Base-by-base conservation (phyloP, 2,329 filamentous ascomycete species). In the Parastagonospora avenae region DNA sequence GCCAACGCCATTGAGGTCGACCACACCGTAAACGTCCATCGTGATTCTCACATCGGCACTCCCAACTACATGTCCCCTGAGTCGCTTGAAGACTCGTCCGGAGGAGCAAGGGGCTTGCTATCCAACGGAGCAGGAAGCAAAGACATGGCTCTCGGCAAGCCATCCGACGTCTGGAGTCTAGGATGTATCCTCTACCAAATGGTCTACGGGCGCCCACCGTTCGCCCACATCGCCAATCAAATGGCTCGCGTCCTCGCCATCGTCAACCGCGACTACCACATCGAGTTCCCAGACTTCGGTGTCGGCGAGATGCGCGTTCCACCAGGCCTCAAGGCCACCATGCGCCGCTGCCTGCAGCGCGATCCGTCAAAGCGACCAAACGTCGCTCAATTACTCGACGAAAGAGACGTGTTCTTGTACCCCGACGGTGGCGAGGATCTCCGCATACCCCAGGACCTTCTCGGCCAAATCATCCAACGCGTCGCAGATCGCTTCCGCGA, bases 51-150 rank as follows among this genome's bases (percentile, higher is more conserved):
- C 76, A 87, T 97, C 56, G 94, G 95, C 49, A 99, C 94, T 0
- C 92, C 94, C 3, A 99, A 96, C 74, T 99, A 97, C 79, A 99
- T 99, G 94, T 95, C 91, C 1, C 94, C 94, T 0, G 94, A 99
- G 75, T 92, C 90, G 2, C 82, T 99, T 42, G 86, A 95, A 70
- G 94, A 97, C 74, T 89, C 87, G 24, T 96, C 95, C 61, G 87
- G 86, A 8, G 64, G 67, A 14, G 62, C 46, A 73, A 80, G 14
- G 76, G 48, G 85, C 79, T 57, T 55, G 28, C 59, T 69, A 24
- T 60, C 55, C 24, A 68, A 68, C 24, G 64, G 70, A 27, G 63
- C 52, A 64, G 77, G 49, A 59, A 76, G 76, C 16, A 95, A 92
- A 72, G 81, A 97, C 53, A 94, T 97, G 87, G 96, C 96, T 72